Conservation (phyloP, 345 rosid genomes). For the Garcia nutans region DNA sequence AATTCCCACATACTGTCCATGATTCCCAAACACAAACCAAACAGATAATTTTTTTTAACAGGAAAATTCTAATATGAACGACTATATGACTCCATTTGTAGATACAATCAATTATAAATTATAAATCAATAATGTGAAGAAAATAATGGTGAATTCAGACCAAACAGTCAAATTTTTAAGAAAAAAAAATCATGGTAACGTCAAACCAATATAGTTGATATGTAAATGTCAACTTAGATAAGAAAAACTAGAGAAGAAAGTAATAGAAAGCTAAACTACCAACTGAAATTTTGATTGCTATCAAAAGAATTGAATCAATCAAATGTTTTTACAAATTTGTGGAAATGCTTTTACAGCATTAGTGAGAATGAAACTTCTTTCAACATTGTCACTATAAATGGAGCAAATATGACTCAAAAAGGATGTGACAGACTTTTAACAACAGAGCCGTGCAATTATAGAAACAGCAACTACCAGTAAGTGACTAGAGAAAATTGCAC, state of each 20-base stretch:
- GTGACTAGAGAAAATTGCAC: conserved; percentile 13
- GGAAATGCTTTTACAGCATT: not conserved
- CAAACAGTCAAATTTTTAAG: too few species aligned
- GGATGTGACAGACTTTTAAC: not conserved
- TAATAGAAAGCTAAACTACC: too few species aligned
- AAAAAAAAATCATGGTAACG: too few species aligned
- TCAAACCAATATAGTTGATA: too few species aligned
- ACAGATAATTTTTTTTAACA: too few species aligned
- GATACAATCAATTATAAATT: too few species aligned
- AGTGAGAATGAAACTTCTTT: not conserved
- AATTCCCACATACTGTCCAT: not conserved
- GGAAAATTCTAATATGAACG: too few species aligned
- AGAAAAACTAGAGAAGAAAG: too few species aligned
- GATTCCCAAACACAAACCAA: not conserved
- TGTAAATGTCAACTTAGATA: too few species aligned
- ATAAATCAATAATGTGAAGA: too few species aligned
- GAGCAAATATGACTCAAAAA: not conserved
- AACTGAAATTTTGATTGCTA: not conserved
- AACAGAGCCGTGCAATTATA: not conserved
- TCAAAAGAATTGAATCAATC: conserved; percentile 8
- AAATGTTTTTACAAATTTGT: conserved; percentile 4
- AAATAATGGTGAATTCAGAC: too few species aligned
- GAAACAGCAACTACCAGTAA: not conserved
- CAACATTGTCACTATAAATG: not conserved
- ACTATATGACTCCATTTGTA: too few species aligned